A percentile compares a stretch with the other conserved stretches of the same genome.
These are phyloP conservation scores for Gyrodon lividus DNA, from an alignment of 768 basidiomycete genomes.

Conservation along the genomic window DNA sequence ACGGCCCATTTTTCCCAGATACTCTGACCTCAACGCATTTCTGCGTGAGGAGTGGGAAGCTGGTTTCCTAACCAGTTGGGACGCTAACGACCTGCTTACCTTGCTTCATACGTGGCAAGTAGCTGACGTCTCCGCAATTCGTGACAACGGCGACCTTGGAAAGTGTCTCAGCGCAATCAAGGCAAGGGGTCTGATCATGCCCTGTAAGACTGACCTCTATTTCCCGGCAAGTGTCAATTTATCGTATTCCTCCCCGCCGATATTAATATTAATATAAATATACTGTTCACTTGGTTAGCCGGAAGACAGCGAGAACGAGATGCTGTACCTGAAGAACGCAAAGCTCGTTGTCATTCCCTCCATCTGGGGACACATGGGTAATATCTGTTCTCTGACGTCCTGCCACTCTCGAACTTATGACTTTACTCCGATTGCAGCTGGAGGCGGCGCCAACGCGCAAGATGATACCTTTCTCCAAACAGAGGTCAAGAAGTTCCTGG, in stretches of 20 bases:
- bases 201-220: conserved; percentile 58
- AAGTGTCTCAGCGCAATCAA: conserved; percentile 42
- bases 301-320: conserved; percentile 51
- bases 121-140: conserved; percentile 46
- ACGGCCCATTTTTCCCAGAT: conserved; percentile 29
- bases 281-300: conserved; percentile 36
- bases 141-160: conserved; percentile 42
- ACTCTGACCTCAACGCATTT: conserved; percentile 47
- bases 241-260: neutral
- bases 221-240: conserved; percentile 42
- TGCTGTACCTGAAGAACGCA: conserved; percentile 40
- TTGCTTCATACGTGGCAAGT: conserved; percentile 49
- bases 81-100: conserved; percentile 54
- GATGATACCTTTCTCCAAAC: conserved; percentile 44
- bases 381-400: neutral
- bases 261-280: neutral
- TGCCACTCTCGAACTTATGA: neutral
- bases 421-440: conserved; percentile 33
- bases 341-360: conserved; percentile 51
- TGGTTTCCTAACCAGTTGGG: conserved; percentile 44
- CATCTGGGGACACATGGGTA: conserved; percentile 58
- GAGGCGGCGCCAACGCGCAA: conserved; percentile 39
- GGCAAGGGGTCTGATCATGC: conserved; percentile 56
- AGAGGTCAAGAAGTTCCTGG: conserved; percentile 46
- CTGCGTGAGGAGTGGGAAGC: conserved; percentile 53